Base-by-base conservation (phyloP, 805 yeast species). In the Kodamaea fukazawae region DNA sequence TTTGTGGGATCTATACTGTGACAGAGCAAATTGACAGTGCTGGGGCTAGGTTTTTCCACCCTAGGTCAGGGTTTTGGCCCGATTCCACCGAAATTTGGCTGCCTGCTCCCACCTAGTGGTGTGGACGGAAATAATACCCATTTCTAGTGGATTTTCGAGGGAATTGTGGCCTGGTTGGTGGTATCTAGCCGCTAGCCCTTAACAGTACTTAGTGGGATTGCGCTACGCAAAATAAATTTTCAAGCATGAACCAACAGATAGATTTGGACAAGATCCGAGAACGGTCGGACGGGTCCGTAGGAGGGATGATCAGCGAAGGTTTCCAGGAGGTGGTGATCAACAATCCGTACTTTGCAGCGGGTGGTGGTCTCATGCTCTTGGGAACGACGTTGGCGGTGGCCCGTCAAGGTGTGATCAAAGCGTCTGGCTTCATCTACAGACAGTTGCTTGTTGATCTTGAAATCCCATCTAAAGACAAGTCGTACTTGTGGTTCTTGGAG, bases 321-420 rank as follows among this genome's bases (percentile, higher is more conserved):
- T 63, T 79, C 51, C 62, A 74, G 30, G 79, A 78, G 40, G 75
- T 79, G 2, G 68, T 85, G 43, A 72, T 72, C 15, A 14, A 26
- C 29, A 91, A 91, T 58, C 98, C 97, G n/a, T 89, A 88, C 60
- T 91, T 93, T 67, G 93, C 97, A 1, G 99, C 98, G 0, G 99
- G 99, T 54, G 96, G 97, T 52, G 99, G 99, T 0, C 69, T 93
- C 29, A 93, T 93, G 99, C 69, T 90, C 3, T 67, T 93, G 2
- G 99, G 99, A n/a, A 89, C 96, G 0, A 83, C 82, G 1, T 62
- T 93, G 25, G 95, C 96, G 0, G 51, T 88, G 6, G 80, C 87
- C 0, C 70, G 96, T 36, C 81, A 77, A 42, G 88, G 87, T 1
- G 61, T 83, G 1, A 69, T 77, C 32, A 74, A 82, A 36, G 67